Conservation (phyloP, 768 basidiomycete genomes). For the Russula olivacea region DNA sequence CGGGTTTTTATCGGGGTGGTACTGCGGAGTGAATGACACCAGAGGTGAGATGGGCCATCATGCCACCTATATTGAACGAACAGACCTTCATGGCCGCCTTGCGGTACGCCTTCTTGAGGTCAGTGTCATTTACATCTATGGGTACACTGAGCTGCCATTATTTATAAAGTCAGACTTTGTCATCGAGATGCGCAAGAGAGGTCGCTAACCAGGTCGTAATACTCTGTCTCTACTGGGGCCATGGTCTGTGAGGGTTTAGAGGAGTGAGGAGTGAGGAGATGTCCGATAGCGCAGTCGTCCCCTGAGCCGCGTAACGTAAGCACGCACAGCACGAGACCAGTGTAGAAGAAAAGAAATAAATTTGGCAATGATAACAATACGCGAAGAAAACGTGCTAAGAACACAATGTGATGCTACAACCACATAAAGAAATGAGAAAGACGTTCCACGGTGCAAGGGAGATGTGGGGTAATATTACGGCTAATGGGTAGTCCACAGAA, state of each 20-base stretch:
- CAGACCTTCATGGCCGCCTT: slow-evolving; percentile 89
- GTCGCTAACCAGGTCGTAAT: slow-evolving; percentile 62
- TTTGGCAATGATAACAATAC: not conserved
- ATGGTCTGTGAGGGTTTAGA: slow-evolving; percentile 34
- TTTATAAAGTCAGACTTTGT: slow-evolving; percentile 9
- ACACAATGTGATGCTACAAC: slow-evolving; percentile 16
- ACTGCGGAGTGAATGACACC: slow-evolving; percentile 39
- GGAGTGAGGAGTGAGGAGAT: not conserved
- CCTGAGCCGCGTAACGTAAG: slow-evolving; percentile 2
- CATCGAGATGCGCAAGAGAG: not conserved
- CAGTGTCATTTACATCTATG: slow-evolving; percentile 68
- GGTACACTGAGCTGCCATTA: slow-evolving; percentile 56
- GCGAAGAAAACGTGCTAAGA: not conserved
- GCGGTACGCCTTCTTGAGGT: slow-evolving; percentile 91
- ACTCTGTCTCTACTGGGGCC: slow-evolving; percentile 88
- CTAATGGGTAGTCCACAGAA: not conserved
- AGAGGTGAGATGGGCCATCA: not conserved
- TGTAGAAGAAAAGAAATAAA: not conserved
- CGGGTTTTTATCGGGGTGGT: slow-evolving; percentile 93
- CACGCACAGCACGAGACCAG: not conserved
- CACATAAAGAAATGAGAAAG: not conserved
- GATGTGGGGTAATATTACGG: not conserved
- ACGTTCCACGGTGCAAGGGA: not conserved
- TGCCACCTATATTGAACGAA: not conserved
- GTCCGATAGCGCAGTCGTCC: not conserved